phyloP scores from a whole-genome alignment of 768 basidiomycete genomes.

The Auriscalpium orientale region DNA sequence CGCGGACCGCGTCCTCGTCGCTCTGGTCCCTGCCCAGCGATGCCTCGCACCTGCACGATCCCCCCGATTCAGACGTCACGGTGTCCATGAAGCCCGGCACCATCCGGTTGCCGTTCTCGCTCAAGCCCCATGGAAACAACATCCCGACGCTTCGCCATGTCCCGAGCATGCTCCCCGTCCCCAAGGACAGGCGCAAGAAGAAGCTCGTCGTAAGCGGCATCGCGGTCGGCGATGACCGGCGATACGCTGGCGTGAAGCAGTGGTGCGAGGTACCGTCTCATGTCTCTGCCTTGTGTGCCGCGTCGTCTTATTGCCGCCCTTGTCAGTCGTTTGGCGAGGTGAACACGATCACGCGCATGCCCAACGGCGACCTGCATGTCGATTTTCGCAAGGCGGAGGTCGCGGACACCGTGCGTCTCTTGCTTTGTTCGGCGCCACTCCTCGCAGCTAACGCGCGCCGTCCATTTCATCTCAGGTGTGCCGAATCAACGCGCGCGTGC shows the following conservation, averaged over 20 bases:
- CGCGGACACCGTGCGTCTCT: slow-evolving; percentile 61
- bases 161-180: slow-evolving; percentile 17
- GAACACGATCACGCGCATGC: slow-evolving; percentile 62
- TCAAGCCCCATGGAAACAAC: slow-evolving; percentile 15
- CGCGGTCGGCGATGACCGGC: slow-evolving; percentile 46
- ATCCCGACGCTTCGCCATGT: slow-evolving; percentile 13
- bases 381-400: slow-evolving; percentile 70
- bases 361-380: slow-evolving; percentile 73
- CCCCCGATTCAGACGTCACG: slow-evolving; percentile 20
- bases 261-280: slow-evolving; percentile 61
- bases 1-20: slow-evolving; percentile 28
- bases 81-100: slow-evolving; percentile 19
- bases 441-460: slow-evolving; percentile 12
- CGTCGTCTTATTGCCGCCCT: background rate
- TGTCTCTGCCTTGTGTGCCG: background rate
- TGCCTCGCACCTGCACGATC: slow-evolving; percentile 33
- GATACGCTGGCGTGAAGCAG: slow-evolving; percentile 58
- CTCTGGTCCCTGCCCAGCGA: slow-evolving; percentile 33
- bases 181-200: slow-evolving; percentile 47
- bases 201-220: slow-evolving; percentile 66
- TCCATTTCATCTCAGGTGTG: slow-evolving; percentile 45
- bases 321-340: slow-evolving; percentile 55
- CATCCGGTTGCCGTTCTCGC: slow-evolving; percentile 27
- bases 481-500: slow-evolving; percentile 67
- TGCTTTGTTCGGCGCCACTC: background rate